Conservation (phyloP, 2,329 filamentous ascomycete species). For the Lasiodiplodia citricola region DNA sequence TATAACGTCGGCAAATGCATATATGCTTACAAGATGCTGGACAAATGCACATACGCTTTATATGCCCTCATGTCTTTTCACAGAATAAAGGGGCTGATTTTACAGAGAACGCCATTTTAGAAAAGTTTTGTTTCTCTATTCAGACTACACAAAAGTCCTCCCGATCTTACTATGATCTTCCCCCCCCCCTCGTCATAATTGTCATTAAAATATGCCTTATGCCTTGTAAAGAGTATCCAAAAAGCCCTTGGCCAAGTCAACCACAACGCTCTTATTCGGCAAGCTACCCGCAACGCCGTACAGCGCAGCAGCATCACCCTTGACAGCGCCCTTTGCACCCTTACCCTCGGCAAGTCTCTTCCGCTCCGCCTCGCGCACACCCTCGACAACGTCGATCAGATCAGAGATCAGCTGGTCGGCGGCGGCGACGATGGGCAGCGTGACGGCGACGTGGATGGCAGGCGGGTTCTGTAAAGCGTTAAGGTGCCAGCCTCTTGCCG, state of each 20-base stretch:
- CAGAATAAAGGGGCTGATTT: background rate
- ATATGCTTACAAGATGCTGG: background rate
- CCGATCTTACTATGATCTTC: background rate
- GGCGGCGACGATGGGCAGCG: slow-evolving; percentile 79
- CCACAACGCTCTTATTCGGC: slow-evolving; percentile 94
- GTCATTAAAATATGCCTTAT: slow-evolving; percentile 45
- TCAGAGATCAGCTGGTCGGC: slow-evolving; percentile 81
- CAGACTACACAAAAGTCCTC: background rate
- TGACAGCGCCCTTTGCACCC: slow-evolving; percentile 60
- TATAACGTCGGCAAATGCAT: background rate
- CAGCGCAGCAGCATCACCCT: slow-evolving; percentile 82
- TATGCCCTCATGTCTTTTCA: background rate
- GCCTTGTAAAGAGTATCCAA: slow-evolving; percentile 92
- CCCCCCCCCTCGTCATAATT: background rate
- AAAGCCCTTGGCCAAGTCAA: slow-evolving; percentile 87
- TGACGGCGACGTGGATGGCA: slow-evolving; percentile 93
- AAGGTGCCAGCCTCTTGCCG: slow-evolving; percentile 85
- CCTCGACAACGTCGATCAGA: slow-evolving; percentile 64
- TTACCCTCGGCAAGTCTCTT: slow-evolving; percentile 73
- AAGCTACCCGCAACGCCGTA: slow-evolving; percentile 95
- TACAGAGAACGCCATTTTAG: background rate
- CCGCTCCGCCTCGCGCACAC: slow-evolving; percentile 81
- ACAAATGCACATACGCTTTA: background rate
- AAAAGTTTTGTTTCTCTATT: background rate
- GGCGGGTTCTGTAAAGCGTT: slow-evolving; percentile 92